Evolutionary conservation across 352 stramenopile species (phyloP).

Genomic region (Phytophthora pisi): DNA sequence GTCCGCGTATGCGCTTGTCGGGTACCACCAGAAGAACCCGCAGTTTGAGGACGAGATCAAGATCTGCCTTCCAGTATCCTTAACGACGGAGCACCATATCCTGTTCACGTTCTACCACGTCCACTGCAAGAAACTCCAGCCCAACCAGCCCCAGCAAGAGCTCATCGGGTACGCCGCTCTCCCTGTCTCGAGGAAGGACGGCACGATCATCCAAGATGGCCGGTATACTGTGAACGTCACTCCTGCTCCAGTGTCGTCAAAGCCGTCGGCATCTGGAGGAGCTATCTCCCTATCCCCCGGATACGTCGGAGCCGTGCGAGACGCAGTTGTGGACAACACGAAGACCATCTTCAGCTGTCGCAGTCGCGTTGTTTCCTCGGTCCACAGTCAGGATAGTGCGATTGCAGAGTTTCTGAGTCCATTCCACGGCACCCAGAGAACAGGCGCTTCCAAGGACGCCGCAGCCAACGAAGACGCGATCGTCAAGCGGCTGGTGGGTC

Average conservation of each 20-base stretch:
- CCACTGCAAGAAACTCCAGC: conserved; percentile 79
- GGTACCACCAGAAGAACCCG: conserved; percentile 80
- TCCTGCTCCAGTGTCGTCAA: conserved; percentile 27
- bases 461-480: conserved; percentile 34
- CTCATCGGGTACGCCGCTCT: conserved; percentile 62
- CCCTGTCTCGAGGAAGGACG: conserved; percentile 53
- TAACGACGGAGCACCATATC: conserved; percentile 60
- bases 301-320: conserved; percentile 47
- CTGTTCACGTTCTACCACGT: conserved; percentile 84
- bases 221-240: conserved; percentile 51
- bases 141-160: conserved; percentile 66
- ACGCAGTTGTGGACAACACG: conserved; percentile 33
- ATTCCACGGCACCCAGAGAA: conserved; percentile 40
- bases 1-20: conserved; percentile 56
- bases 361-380: conserved; percentile 53
- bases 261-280: conserved; percentile 16
- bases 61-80: conserved; percentile 57
- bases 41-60: conserved; percentile 84
- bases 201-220: conserved; percentile 55
- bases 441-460: conserved; percentile 7
- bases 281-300: conserved; percentile 42
- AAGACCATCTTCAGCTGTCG: conserved; percentile 56
- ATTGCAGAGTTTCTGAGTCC: conserved; percentile 54
- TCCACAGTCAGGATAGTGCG: conserved; percentile 60
- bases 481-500: conserved; percentile 34